Evolutionary conservation across 1,139 yeast genomes (phyloP).

Genomic region (Nakaseomyces sp.): DNA sequence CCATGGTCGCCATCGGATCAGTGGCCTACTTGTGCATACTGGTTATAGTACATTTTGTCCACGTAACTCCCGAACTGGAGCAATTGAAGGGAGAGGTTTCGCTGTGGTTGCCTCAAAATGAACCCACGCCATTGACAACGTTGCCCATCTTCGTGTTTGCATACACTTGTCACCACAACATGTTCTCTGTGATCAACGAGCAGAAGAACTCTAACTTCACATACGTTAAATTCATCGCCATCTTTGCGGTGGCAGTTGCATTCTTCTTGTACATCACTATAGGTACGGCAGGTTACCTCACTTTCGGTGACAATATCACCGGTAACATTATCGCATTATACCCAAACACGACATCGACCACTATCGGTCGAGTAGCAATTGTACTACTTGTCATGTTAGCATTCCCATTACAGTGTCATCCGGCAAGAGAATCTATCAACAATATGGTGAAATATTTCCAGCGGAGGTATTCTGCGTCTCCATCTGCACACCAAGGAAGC

Average conservation of each 20-base stretch:
- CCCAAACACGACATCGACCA: conserved; percentile 31
- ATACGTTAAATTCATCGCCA: conserved; percentile 46
- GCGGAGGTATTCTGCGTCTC: neutral
- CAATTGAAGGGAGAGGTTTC: conserved; percentile 43
- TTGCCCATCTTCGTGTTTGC: conserved; percentile 89
- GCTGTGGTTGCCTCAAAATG: conserved; percentile 32
- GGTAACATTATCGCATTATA: conserved; percentile 79
- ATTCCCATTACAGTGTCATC: conserved; percentile 89
- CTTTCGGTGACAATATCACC: conserved; percentile 70
- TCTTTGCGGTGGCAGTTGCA: conserved; percentile 48
- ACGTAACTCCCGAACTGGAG: conserved; percentile 45
- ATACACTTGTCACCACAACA: conserved; percentile 89
- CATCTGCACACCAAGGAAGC: neutral
- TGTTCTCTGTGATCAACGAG: conserved; percentile 86
- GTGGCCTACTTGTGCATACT: conserved; percentile 69
- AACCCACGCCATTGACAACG: conserved; percentile 50
- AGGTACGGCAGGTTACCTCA: conserved; percentile 76
- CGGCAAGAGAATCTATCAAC: conserved; percentile 77
- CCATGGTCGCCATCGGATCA: conserved; percentile 72
- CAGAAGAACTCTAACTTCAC: conserved; percentile 47
- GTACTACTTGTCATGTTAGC: conserved; percentile 79
- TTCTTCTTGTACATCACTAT: conserved; percentile 56
- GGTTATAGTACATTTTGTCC: conserved; percentile 49
- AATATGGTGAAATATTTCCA: conserved; percentile 40
- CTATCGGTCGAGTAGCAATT: conserved; percentile 62